Base-by-base conservation (phyloP, 495 filamentous ascomycete genomes). In the Annulohypoxylon maeteangense region DNA sequence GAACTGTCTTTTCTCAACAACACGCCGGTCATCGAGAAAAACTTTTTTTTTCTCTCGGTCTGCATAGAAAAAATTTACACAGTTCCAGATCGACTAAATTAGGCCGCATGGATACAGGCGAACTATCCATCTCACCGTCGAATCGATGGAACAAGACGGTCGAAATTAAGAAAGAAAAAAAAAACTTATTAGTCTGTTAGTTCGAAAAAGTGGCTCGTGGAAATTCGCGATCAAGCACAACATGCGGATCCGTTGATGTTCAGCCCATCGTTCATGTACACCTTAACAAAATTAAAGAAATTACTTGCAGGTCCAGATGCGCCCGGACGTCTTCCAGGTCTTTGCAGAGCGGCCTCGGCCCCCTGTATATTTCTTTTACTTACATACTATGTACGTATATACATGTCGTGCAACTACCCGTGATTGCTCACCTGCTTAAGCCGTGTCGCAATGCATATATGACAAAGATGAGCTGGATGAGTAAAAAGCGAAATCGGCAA, bases 221-320 rank as follows among this genome's bases (percentile, higher is more conserved):
- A 29, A 16, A 27, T 42, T 61, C 58, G 40, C 22, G 63, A 58
- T 66, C 32, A 54, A 65, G 70, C 65, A 72, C 25, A 68, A 68
- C 70, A 72, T 59, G 56, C 48, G 65, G 61, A 68, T 65, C 70
- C 40, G 50, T 56, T 38, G 47, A 61, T 50, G 5, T 72, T 72
- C 65, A 72, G 70, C 70, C 70, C 70, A 62, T 62, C 47, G 42
- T 64, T 64, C 63, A 67, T 72, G 69, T 72, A 71, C 70, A 65
- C 23, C 64, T 65, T 68, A 45, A 72, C 51, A 61, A 60, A 60
- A 68, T 53, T 27, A 38, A 50, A 65, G 55, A 68, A 61, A 72
- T 72, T 72, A 72, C 70, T 72, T 72, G 70, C 70, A 72, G 70
- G 70, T 72, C 70, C 65, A 72, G 70, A 72, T 68, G 70, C 65